Evolutionary conservation across 176 grass and related monocot species (phyloP).

Genomic region (Paspalum notatum): DNA sequence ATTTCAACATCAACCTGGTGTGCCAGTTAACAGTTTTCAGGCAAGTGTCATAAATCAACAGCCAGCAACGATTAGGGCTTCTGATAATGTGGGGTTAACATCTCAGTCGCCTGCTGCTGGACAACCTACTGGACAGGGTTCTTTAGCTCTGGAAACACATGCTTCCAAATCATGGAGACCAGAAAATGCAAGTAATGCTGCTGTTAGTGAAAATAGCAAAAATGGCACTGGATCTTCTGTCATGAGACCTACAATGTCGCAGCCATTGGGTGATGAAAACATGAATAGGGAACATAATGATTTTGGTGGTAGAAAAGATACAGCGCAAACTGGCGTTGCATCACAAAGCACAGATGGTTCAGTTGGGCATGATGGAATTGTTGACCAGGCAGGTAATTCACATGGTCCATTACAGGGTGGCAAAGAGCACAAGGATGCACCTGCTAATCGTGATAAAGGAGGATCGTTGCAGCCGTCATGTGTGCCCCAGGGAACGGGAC

Average conservation of each 20-base stretch:
- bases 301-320: constrained; percentile 45
- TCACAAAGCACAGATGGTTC: constrained; percentile 33
- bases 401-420: constrained; percentile 27
- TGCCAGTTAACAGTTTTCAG: too few species aligned
- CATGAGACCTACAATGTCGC: constrained; percentile 9
- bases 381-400: constrained; percentile 40
- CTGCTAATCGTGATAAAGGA: constrained; percentile 48
- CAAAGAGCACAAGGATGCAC: constrained; percentile 40
- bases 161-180: constrained; percentile 34
- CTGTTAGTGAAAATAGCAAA: constrained; percentile 27
- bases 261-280: constrained; percentile 39
- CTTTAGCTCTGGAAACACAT: constrained; percentile 19
- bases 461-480: constrained; percentile 44
- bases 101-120: constrained; percentile 26
- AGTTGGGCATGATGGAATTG: constrained; percentile 37
- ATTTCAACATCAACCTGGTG: constrained; percentile 46
- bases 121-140: constrained; percentile 35
- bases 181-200: constrained; percentile 46
- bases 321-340: constrained; percentile 23
- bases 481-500: constrained; percentile 37
- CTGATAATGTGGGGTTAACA: too few species aligned
- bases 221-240: constrained; percentile 33
- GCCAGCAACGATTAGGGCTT: constrained; percentile 21
- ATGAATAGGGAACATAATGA: constrained; percentile 42
- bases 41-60: constrained; percentile 6